Conservation (phyloP, 225 moss, liverwort and hornwort species). For the Bryum argenteum region DNA sequence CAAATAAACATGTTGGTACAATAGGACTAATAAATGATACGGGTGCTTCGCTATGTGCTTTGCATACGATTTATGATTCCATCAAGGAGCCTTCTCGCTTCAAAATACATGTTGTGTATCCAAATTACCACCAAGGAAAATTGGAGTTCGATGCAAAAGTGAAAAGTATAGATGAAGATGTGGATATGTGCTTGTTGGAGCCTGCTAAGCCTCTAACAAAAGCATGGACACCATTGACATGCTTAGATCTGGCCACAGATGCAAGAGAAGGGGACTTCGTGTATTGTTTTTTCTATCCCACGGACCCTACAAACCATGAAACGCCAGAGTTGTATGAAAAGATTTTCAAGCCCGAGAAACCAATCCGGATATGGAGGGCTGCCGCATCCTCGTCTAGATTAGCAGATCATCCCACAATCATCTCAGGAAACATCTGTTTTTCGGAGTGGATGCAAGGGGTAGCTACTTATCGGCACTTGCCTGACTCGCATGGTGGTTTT, state of each 20-base stretch:
- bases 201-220: conserved; percentile 44
- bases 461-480: conserved; percentile 37
- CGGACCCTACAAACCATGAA: conserved; percentile 45
- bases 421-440: conserved; percentile 44
- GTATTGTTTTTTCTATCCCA: conserved; percentile 53
- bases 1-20: conserved; percentile 43
- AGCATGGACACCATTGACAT: conserved; percentile 47
- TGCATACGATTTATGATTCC: conserved; percentile 44
- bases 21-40: conserved; percentile 43
- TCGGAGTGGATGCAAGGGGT: conserved; percentile 68
- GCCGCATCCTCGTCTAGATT: conserved; percentile 32
- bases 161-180: conserved; percentile 42
- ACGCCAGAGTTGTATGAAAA: conserved; percentile 40
- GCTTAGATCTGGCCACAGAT: conserved; percentile 50
- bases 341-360: conserved; percentile 47
- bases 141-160: conserved; percentile 46
- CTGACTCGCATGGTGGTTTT: conserved; percentile 49
- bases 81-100: conserved; percentile 35
- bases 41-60: conserved; percentile 51
- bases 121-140: conserved; percentile 55
- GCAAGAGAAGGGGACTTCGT: conserved; percentile 56
- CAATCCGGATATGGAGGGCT: conserved; percentile 44
- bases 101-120: conserved; percentile 49
- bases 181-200: conserved; percentile 51
- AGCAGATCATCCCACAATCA: conserved; percentile 54